Percentiles rank a stretch among this genome's conserved stretches.
These are phyloP conservation scores for Russula abietina DNA, from an alignment of 768 basidiomycete species.

Conservation along the genomic window DNA sequence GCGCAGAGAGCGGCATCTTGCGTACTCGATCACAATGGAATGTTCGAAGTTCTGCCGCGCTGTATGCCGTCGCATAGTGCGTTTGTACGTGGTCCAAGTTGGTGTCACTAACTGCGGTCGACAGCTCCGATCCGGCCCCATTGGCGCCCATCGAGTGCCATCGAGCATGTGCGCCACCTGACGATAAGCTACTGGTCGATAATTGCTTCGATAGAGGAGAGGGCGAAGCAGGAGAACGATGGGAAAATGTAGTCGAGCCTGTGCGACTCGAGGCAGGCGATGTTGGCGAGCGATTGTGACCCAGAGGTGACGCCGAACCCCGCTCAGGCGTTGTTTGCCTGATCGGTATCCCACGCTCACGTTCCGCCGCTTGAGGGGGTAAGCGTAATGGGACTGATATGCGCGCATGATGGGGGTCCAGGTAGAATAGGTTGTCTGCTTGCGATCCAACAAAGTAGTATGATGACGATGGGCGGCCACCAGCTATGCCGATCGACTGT, in stretches of 20 bases:
- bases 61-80: slow-evolving; percentile 71
- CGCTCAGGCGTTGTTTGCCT: slow-evolving; percentile 22
- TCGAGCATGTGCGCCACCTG: slow-evolving; percentile 30
- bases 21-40: slow-evolving; percentile 96
- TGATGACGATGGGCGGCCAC: slow-evolving; percentile 92
- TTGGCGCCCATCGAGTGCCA: slow-evolving; percentile 35
- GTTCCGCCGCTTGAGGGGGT: slow-evolving; percentile 32
- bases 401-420: slow-evolving; percentile 75
- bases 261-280: slow-evolving; percentile 28
- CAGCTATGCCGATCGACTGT: slow-evolving; percentile 94
- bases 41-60: slow-evolving; percentile 64
- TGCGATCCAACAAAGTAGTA: slow-evolving; percentile 97
- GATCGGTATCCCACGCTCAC: slow-evolving; percentile 9
- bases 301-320: slow-evolving; percentile 16
- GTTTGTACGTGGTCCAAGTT: slow-evolving; percentile 43
- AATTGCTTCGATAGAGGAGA: slow-evolving; percentile 62
- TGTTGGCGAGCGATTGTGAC: slow-evolving; percentile 25
- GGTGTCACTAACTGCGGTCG: slow-evolving; percentile 11
- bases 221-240: slow-evolving; percentile 54
- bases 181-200: slow-evolving; percentile 39
- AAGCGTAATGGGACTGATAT: slow-evolving; percentile 67
- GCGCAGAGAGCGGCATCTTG: slow-evolving; percentile 85
- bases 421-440: slow-evolving; percentile 78
- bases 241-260: slow-evolving; percentile 40
- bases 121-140: slow-evolving; percentile 28